phyloP scores from a whole-genome alignment of 228 moss, liverwort and hornwort genomes.

The Sphagnum fallax region DNA sequence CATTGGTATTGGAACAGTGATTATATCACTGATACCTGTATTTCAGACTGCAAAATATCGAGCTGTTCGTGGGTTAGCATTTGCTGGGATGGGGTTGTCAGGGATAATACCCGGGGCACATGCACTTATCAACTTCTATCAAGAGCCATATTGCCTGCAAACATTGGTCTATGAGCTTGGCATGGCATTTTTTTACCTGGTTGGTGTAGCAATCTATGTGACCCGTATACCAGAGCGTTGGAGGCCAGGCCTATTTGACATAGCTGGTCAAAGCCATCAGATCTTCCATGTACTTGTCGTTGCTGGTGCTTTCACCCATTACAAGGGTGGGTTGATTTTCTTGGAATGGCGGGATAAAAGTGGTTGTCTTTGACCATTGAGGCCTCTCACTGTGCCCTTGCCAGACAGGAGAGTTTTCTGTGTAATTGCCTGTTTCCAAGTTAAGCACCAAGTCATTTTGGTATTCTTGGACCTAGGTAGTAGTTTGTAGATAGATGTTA shows the following conservation, averaged over 20 bases:
- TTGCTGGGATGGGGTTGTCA: conserved; percentile 76
- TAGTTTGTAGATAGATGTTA: too few relatives aligned
- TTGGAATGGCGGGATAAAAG: conserved; percentile 59
- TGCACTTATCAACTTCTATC: conserved; percentile 63
- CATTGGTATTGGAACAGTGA: conserved; percentile 49
- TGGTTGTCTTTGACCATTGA: conserved; percentile 14
- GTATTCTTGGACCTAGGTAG: too few relatives aligned
- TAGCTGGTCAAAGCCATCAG: conserved; percentile 89
- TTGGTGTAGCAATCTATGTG: conserved; percentile 69
- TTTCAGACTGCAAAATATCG: conserved; percentile 69
- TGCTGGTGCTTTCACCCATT: conserved; percentile 82
- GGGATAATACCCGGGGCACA: conserved; percentile 75
- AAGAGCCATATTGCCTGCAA: conserved; percentile 50
- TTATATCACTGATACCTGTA: conserved; percentile 49
- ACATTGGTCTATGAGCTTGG: conserved; percentile 67
- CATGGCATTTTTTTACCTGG: conserved; percentile 66
- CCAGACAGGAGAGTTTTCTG: too few relatives aligned
- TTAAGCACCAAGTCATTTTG: too few relatives aligned
- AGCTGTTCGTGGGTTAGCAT: conserved; percentile 60
- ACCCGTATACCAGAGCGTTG: conserved; percentile 78
- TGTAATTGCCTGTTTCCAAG: too few relatives aligned
- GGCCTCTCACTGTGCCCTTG: too few relatives aligned
- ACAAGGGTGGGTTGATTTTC: conserved; percentile 67
- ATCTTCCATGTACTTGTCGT: conserved; percentile 80
- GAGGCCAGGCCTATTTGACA: conserved; percentile 78